phyloP scores from a whole-genome alignment of 768 basidiomycete genomes.

The Phlebiopsis gigantea region DNA sequence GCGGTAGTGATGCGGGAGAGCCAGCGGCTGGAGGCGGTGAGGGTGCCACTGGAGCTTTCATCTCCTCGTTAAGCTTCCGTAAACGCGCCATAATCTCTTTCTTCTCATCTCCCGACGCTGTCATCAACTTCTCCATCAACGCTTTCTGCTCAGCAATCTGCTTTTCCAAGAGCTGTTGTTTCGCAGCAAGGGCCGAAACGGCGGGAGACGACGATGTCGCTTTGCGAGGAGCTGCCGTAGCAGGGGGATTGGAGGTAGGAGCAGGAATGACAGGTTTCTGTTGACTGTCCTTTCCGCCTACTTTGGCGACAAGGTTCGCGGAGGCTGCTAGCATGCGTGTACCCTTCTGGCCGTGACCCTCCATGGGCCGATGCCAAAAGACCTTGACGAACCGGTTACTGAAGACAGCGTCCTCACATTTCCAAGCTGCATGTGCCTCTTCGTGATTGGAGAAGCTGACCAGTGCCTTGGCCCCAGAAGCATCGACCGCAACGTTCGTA shows the following conservation, averaged over 20 bases:
- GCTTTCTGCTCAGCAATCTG: constrained; percentile 88
- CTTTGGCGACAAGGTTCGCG: constrained; percentile 67
- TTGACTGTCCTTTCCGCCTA: constrained; percentile 34
- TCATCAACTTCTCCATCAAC: constrained; percentile 65
- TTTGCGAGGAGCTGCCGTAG: constrained; percentile 19
- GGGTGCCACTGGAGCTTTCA: constrained; percentile 37
- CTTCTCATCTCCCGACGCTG: constrained; percentile 67
- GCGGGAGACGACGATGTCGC: constrained; percentile 26
- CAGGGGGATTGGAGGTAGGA: constrained; percentile 19
- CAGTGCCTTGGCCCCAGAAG: constrained; percentile 67
- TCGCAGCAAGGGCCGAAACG: constrained; percentile 56
- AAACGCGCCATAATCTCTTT: constrained; percentile 72
- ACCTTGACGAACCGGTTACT: constrained; percentile 92
- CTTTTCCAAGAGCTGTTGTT: constrained; percentile 71
- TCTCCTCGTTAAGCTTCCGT: constrained; percentile 74
- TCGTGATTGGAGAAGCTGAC: constrained; percentile 82
- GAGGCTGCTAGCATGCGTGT: constrained; percentile 76
- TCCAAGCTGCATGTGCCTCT: constrained; percentile 87
- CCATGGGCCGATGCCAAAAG: constrained; percentile 93
- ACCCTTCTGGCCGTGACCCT: constrained; percentile 81
- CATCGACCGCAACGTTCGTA: constrained; percentile 87
- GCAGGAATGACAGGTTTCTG: constrained; percentile 17
- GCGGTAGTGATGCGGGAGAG: constrained; percentile 20
- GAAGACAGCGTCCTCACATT: constrained; percentile 92
- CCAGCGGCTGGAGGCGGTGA: constrained; percentile 24